phyloP scores from a whole-genome alignment of 73 alveolate genomes.

The Paramecium sonneborni region DNA sequence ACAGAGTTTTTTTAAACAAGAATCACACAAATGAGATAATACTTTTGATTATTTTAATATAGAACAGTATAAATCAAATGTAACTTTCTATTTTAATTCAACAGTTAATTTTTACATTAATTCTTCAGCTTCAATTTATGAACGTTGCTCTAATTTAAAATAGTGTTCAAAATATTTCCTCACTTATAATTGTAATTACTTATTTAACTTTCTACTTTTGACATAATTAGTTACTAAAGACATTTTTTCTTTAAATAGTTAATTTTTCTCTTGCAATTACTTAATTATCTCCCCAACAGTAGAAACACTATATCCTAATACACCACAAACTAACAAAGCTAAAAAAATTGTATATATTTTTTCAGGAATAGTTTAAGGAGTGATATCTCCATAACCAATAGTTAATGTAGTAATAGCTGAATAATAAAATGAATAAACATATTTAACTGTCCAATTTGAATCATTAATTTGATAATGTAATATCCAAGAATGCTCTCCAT shows the following conservation, averaged over 20 bases:
- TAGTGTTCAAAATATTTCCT: conserved; percentile 41
- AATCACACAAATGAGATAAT: neutral
- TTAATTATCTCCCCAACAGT: conserved; percentile 34
- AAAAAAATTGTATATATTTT: conserved; percentile 40
- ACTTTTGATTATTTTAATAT: conserved; percentile 2
- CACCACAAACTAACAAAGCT: conserved; percentile 50
- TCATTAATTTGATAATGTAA: neutral
- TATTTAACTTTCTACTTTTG: neutral
- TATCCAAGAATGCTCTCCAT: conserved; percentile 21
- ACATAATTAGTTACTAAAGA: neutral
- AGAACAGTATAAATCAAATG: conserved; percentile 3
- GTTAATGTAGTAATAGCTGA: conserved; percentile 54
- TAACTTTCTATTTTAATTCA: conserved; percentile 12
- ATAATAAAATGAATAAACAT: conserved; percentile 45
- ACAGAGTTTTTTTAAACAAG: neutral
- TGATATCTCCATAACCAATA: conserved; percentile 67
- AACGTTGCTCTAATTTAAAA: neutral
- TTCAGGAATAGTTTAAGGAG: conserved; percentile 58
- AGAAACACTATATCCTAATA: conserved; percentile 26
- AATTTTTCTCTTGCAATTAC: neutral
- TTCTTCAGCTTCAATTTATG: conserved; percentile 22
- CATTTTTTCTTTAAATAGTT: conserved; percentile 22
- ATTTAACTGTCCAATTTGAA: conserved; percentile 34
- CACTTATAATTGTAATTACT: neutral
- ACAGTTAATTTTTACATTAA: neutral